Conservation (phyloP, 495 filamentous ascomycete species). For the Penicillium argentinense region DNA sequence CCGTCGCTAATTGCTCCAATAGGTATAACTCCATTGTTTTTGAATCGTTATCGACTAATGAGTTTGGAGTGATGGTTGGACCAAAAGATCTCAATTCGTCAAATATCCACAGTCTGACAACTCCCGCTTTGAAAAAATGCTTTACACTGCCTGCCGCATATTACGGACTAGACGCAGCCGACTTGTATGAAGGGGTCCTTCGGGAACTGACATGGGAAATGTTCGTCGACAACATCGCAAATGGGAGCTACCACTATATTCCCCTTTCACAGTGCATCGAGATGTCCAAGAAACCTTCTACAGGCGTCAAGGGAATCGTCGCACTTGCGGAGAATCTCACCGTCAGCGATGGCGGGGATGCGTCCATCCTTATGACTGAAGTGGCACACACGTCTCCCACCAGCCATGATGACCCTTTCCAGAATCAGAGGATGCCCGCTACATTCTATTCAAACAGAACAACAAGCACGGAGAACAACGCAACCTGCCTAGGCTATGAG, state of each 20-base stretch:
- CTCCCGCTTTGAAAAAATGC: slow-evolving; percentile 6
- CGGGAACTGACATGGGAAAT: too few species aligned
- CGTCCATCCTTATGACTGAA: slow-evolving; percentile 1
- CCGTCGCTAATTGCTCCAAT: background rate
- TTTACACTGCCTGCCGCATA: background rate
- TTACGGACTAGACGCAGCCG: too few species aligned
- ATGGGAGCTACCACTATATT: slow-evolving; percentile 1
- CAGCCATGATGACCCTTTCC: too few species aligned
- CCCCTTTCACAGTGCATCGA: background rate
- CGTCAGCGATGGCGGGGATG: background rate
- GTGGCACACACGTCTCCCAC: too few species aligned
- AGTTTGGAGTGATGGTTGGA: background rate
- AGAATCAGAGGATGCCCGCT: background rate
- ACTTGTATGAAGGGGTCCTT: too few species aligned
- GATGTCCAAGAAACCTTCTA: background rate
- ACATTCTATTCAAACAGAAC: background rate
- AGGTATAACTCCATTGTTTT: slow-evolving; percentile 20
- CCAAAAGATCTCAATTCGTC: slow-evolving; percentile 7
- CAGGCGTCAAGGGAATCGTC: background rate
- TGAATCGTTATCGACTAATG: slow-evolving; percentile 3
- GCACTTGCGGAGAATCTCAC: slow-evolving; percentile 1
- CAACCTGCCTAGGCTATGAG: background rate
- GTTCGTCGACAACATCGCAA: slow-evolving; percentile 1
- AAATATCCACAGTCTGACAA: slow-evolving; percentile 2
- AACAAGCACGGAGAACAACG: background rate